These are phyloP conservation scores for Peniophora sp. DNA, from an alignment of 1,284 basidiomycete genomes.

Conservation along the genomic window DNA sequence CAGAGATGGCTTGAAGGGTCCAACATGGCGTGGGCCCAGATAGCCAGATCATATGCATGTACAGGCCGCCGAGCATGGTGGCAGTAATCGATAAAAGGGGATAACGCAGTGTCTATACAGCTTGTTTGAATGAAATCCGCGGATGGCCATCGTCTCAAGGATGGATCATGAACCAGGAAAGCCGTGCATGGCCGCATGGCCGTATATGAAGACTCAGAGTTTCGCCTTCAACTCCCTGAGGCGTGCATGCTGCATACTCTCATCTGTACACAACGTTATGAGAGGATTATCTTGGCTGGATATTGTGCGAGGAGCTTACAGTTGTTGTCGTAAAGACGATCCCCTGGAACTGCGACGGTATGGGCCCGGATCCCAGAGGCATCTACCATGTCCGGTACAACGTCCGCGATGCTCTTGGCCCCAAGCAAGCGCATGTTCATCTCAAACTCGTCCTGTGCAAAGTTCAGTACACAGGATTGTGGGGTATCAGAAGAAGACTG, in stretches of 20 bases:
- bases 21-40: too few relatives aligned
- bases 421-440: slow-evolving; percentile 90
- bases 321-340: slow-evolving; percentile 69
- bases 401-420: slow-evolving; percentile 68
- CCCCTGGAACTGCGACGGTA: slow-evolving; percentile 55
- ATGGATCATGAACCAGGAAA: too few relatives aligned
- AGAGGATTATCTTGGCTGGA: background rate
- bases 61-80: too few relatives aligned
- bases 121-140: too few relatives aligned
- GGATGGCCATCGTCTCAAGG: too few relatives aligned
- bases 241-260: slow-evolving; percentile 42
- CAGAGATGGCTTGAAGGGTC: too few relatives aligned
- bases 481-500: slow-evolving; percentile 18
- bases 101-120: too few relatives aligned
- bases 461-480: background rate
- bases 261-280: slow-evolving; percentile 18
- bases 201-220: slow-evolving; percentile 27
- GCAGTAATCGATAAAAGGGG: too few relatives aligned
- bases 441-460: slow-evolving; percentile 80
- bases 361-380: slow-evolving; percentile 61
- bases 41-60: too few relatives aligned
- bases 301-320: slow-evolving; percentile 46
- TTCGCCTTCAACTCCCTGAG: slow-evolving; percentile 43
- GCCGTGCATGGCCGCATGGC: too few relatives aligned
- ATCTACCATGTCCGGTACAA: slow-evolving; percentile 87